phyloP scores from a whole-genome alignment of 805 yeast genomes.

The Sungouiella thailandica region DNA sequence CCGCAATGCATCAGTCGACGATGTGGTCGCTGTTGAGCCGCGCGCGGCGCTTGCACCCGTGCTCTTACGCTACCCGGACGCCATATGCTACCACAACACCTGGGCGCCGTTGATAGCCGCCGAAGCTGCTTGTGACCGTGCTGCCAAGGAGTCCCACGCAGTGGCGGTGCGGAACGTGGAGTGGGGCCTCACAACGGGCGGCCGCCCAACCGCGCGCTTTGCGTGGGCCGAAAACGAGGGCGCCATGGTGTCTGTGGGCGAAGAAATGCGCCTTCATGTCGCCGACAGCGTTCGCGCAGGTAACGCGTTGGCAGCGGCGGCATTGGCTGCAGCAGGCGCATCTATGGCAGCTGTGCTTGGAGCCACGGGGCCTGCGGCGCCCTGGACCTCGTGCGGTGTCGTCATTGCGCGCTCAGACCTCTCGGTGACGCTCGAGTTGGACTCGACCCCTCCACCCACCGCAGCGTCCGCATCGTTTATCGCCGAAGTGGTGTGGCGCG shows the following conservation, averaged over 20 bases:
- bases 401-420: slow-evolving; percentile 57
- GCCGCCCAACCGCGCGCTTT: slow-evolving; percentile 65
- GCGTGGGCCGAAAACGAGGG: slow-evolving; percentile 61
- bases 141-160: slow-evolving; percentile 70
- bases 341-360: no score
- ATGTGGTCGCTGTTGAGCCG: slow-evolving; percentile 35
- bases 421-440: slow-evolving; percentile 67
- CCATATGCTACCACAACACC: slow-evolving; percentile 76
- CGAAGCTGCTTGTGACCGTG: slow-evolving; percentile 77
- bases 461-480: slow-evolving; percentile 62
- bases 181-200: slow-evolving; percentile 69
- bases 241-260: slow-evolving; percentile 76
- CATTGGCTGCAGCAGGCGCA: no score
- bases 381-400: slow-evolving; percentile 72
- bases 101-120: slow-evolving; percentile 78
- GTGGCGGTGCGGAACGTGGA: slow-evolving; percentile 64
- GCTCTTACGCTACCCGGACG: slow-evolving; percentile 72
- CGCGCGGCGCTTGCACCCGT: slow-evolving; percentile 60
- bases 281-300: slow-evolving; percentile 36
- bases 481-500: slow-evolving; percentile 88
- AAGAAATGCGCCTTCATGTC: slow-evolving; percentile 60
- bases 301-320: no score
- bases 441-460: slow-evolving; percentile 50
- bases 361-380: no score
- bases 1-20: slow-evolving; percentile 65